phyloP scores from a whole-genome alignment of 805 yeast species.

The Kuraishia piskuri region DNA sequence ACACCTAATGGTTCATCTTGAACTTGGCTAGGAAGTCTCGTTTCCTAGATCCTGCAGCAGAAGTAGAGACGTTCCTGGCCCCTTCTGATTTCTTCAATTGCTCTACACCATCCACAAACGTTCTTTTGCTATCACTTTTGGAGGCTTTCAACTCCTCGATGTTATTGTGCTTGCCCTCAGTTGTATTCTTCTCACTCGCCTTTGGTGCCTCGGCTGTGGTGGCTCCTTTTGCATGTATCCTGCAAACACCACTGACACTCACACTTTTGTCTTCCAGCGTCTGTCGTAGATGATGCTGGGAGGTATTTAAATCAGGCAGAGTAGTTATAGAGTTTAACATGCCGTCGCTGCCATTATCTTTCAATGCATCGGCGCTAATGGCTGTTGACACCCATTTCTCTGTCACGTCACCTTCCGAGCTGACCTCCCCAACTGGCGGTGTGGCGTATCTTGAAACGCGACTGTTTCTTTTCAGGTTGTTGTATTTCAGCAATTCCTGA shows the following conservation, averaged over 20 bases:
- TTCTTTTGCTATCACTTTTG: background rate
- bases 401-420: background rate
- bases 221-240: background rate
- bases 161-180: background rate
- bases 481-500: background rate
- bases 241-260: background rate
- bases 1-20: background rate
- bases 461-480: background rate
- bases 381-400: too few relatives aligned
- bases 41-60: constrained; percentile 2
- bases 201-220: background rate
- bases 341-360: too few relatives aligned
- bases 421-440: constrained; percentile 6
- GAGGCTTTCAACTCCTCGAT: background rate
- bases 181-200: too few relatives aligned
- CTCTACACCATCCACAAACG: background rate
- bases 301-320: background rate
- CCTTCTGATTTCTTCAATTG: background rate
- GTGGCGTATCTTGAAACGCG: background rate
- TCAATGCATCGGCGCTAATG: too few relatives aligned
- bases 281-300: background rate
- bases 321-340: too few relatives aligned
- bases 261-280: background rate
- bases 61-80: background rate
- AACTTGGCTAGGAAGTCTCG: constrained; percentile 2